A percentile compares a stretch with the other conserved stretches of the same genome.
These are phyloP conservation scores for Mycena maculata DNA, from an alignment of 768 basidiomycete species.

Conservation along the genomic window DNA sequence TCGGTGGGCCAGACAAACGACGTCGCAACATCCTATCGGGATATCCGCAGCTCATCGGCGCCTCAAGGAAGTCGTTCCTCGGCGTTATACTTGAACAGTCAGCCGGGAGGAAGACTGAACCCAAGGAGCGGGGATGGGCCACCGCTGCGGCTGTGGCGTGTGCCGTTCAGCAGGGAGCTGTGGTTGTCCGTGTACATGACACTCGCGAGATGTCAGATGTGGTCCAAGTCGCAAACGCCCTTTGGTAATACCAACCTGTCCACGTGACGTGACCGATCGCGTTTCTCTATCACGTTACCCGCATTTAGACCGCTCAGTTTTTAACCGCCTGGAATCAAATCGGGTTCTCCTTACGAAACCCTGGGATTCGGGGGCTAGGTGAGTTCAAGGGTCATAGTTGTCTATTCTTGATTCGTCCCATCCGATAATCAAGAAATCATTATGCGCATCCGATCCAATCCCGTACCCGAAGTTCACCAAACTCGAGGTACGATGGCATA, in stretches of 20 bases:
- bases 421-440: conserved; percentile 17
- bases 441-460: not conserved
- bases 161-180: conserved; percentile 77
- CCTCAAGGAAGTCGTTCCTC: conserved; percentile 88
- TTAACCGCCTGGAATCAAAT: no score
- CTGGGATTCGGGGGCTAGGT: no score
- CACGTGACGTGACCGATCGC: not conserved
- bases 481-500: conserved; percentile 47
- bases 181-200: conserved; percentile 87
- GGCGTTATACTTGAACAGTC: conserved; percentile 68
- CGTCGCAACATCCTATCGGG: conserved; percentile 64
- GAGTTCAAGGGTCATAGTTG: no score
- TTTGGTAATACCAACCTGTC: conserved; percentile 52
- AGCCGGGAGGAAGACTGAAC: conserved; percentile 63
- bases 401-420: not conserved
- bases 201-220: conserved; percentile 79
- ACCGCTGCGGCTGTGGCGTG: conserved; percentile 83
- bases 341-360: no score
- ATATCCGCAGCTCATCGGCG: conserved; percentile 78
- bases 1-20: conserved; percentile 30
- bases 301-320: no score
- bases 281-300: not conserved
- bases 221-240: conserved; percentile 69
- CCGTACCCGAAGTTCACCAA: conserved; percentile 32
- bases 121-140: conserved; percentile 79